These are phyloP conservation scores for Pterocarpus macrocarpus DNA, from an alignment of 306 rosid species.

Conservation along the genomic window DNA sequence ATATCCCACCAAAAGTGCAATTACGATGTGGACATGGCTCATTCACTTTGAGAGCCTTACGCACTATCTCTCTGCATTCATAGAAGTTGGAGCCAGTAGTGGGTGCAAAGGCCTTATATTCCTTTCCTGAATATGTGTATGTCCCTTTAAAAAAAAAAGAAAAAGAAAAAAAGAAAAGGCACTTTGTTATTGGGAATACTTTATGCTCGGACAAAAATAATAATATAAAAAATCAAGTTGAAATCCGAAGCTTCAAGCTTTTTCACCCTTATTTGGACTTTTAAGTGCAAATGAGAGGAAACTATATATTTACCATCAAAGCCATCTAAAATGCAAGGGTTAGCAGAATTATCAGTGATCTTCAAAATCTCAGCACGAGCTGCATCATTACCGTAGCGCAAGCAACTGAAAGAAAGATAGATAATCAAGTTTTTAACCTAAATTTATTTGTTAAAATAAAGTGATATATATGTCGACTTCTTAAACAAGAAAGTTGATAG, in stretches of 20 bases:
- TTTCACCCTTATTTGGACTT: too few relatives aligned
- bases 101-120: conserved; percentile 55
- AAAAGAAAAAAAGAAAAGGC: too few relatives aligned
- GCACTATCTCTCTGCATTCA: conserved; percentile 61
- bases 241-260: background rate
- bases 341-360: conserved; percentile 58
- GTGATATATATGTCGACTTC: too few relatives aligned
- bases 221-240: background rate
- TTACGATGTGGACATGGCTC: conserved; percentile 63
- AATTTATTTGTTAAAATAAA: too few relatives aligned
- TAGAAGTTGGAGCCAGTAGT: conserved; percentile 62
- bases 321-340: conserved; percentile 75
- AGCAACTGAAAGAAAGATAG: conserved; percentile 64
- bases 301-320: conserved; percentile 61
- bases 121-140: conserved; percentile 63
- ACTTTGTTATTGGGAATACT: background rate
- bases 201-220: background rate
- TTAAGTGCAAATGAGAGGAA: background rate
- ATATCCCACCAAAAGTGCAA: conserved; percentile 86
- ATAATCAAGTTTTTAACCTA: too few relatives aligned
- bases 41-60: conserved; percentile 66
- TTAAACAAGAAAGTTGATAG: too few relatives aligned
- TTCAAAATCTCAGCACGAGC: conserved; percentile 81
- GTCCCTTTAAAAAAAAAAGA: conserved; percentile 57
- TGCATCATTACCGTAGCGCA: conserved; percentile 75